Conservation (phyloP, 257 asterid species). For the Plectranthus barbatus region DNA sequence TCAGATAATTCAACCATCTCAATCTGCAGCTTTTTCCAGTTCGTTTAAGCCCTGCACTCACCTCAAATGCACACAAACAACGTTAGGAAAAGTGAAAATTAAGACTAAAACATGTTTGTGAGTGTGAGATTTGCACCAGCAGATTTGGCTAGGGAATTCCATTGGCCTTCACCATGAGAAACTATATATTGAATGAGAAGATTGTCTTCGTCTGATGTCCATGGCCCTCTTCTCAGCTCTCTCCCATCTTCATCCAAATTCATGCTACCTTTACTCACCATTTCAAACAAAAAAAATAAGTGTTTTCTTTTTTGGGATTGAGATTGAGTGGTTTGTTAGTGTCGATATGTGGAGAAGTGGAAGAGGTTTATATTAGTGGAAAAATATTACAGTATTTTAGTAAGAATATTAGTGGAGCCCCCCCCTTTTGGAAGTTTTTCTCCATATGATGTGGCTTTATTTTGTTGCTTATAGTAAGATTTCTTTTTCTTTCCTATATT, state of each 20-base stretch:
- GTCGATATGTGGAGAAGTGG: too few relatives aligned
- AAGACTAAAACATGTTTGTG: too few relatives aligned
- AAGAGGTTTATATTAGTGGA: too few relatives aligned
- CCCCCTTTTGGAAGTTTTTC: conserved; percentile 22
- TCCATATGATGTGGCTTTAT: conserved; percentile 17
- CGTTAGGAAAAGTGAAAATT: too few relatives aligned
- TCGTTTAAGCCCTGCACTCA: conserved; percentile 55
- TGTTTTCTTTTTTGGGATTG: too few relatives aligned
- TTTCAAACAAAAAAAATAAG: too few relatives aligned
- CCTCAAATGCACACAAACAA: too few relatives aligned
- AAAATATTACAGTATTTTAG: too few relatives aligned
- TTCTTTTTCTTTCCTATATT: too few relatives aligned
- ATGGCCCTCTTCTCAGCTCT: conserved; percentile 71
- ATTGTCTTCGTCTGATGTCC: conserved; percentile 81
- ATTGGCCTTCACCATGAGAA: conserved; percentile 69
- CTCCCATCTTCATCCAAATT: conserved; percentile 31
- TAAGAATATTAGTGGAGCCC: too few relatives aligned
- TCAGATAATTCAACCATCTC: conserved; percentile 79
- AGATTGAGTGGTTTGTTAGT: too few relatives aligned
- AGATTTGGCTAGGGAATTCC: conserved; percentile 67
- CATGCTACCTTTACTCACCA: too few relatives aligned
- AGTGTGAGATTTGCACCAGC: conserved; percentile 39
- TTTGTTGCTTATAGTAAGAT: not conserved
- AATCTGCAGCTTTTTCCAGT: conserved; percentile 86
- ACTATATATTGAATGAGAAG: conserved; percentile 54